Evolutionary conservation across 106 monocot genomes (phyloP).

Genomic region (Amphibolis antarctica): DNA sequence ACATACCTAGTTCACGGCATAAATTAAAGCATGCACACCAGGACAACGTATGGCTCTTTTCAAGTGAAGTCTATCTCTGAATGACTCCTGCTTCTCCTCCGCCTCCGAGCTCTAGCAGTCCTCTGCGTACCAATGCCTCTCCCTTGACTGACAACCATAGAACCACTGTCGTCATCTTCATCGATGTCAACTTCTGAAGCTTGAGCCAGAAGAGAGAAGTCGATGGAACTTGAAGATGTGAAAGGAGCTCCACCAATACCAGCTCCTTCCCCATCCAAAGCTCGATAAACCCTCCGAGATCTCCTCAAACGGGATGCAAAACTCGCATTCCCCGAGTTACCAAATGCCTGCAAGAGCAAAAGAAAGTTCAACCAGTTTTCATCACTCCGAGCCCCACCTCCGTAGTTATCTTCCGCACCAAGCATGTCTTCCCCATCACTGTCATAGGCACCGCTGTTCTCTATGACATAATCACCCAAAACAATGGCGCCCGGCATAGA

Average conservation of each 20-base stretch:
- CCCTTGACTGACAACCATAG: not conserved
- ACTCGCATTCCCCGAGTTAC: conserved; percentile 5
- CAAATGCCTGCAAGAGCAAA: conserved; percentile 9
- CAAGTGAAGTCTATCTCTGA: not conserved
- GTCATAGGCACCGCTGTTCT: conserved; percentile 3
- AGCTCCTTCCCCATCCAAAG: conserved; percentile 2
- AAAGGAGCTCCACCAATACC: not conserved
- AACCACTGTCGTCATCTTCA: not conserved
- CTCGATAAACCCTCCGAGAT: conserved; percentile 5
- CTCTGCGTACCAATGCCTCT: not conserved
- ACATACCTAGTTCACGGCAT: not conserved
- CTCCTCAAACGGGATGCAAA: conserved; percentile 7
- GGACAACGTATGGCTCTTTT: not conserved
- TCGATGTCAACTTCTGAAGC: not conserved
- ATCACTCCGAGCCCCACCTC: not conserved
- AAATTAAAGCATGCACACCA: conserved; percentile 1
- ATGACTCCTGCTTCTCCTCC: not conserved
- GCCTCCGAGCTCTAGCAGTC: not conserved
- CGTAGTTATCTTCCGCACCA: not conserved
- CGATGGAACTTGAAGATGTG: not conserved
- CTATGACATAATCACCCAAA: conserved; percentile 28
- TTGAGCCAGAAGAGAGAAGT: not conserved
- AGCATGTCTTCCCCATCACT: conserved; percentile 2
- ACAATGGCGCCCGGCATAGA: conserved; percentile 25
- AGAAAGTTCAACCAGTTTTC: conserved; percentile 8